phyloP scores from a whole-genome alignment of 768 basidiomycete species.

The Termitomyces bulborhizus region DNA sequence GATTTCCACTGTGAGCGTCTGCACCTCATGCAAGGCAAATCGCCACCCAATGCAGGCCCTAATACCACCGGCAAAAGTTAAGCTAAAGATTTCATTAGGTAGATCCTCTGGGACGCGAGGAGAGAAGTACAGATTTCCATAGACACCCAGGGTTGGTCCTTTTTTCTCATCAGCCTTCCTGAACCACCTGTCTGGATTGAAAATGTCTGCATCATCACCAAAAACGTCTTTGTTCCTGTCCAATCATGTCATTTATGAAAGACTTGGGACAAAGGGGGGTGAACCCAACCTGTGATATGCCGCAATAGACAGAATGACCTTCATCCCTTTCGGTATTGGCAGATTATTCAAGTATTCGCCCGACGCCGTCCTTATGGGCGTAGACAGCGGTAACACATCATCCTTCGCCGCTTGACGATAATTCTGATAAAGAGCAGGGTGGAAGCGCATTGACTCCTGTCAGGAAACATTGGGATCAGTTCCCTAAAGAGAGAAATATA shows the following conservation, averaged over 20 bases:
- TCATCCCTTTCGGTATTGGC: conserved; percentile 43
- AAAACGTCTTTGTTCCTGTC: conserved; percentile 42
- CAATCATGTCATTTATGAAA: neutral
- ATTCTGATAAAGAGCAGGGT: conserved; percentile 49
- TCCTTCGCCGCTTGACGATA: conserved; percentile 45
- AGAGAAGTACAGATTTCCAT: conserved; percentile 37
- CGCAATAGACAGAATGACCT: conserved; percentile 45
- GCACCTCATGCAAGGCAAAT: conserved; percentile 50
- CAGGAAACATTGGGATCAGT: neutral
- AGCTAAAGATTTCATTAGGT: conserved; percentile 19
- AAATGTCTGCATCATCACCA: conserved; percentile 49
- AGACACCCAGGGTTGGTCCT: conserved; percentile 36
- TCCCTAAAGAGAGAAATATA: neutral
- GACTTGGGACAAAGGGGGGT: neutral
- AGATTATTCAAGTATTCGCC: conserved; percentile 38
- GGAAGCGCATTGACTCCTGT: conserved; percentile 47
- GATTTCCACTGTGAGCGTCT: conserved; percentile 51
- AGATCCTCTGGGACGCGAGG: neutral
- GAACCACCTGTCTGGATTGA: conserved; percentile 56
- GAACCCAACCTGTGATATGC: conserved; percentile 45
- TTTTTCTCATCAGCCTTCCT: conserved; percentile 27
- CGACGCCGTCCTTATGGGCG: conserved; percentile 38
- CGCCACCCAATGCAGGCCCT: conserved; percentile 45
- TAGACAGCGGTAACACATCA: conserved; percentile 54
- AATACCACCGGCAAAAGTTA: conserved; percentile 43